Base-by-base conservation (phyloP, 1,284 basidiomycete genomes). In the Puccinia novopanici region DNA sequence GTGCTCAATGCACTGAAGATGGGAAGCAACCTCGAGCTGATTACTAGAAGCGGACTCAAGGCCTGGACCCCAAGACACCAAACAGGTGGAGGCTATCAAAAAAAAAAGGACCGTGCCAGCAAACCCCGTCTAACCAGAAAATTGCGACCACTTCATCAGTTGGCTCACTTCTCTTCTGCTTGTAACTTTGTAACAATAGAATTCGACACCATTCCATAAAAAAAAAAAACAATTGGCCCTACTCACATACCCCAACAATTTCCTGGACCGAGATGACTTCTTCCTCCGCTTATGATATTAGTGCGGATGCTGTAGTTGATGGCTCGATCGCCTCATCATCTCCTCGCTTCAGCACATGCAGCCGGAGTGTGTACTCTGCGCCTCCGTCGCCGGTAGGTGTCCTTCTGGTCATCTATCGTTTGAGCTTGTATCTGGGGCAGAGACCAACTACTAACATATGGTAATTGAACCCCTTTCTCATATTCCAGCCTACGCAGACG, bases 1-100 rank as follows among this genome's bases (percentile, higher is more conserved):
- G 15, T 42, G 61, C 61, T 24, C 61, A 13, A 45, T 67, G 63
- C 63, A 67, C 42, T 67, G 63, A 63, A 61, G 37, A 63, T 63
- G 61, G 42, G 61, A 63, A 17, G n/a, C n/a, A 61, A 37, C 57
- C 13, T 65, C 61, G 1, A 42, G 37, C 42, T 67, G 63, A n/a
- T 12, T 24, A 40, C 63, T 42, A 67, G 42, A 45, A 42, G 13
- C 19, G 42, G 40, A 10, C n/a, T n/a, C n/a, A 67, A 67, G 42
- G 40, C 27, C 40, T 67, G 63, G 63, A 27, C n/a, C 19, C 42
- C 63, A 67, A 67, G 37, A 67, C 24, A 48, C 55, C 55, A 57
- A 57, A 57, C 8, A 24, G 63, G 12, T 12, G 13, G 22, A 42
- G 5, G 63, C 10, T 27, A 67, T 42, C 9, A 17, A 52, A 52